Base-by-base conservation (phyloP, 805 yeast genomes). In the Saccharomyces eubayanus region DNA sequence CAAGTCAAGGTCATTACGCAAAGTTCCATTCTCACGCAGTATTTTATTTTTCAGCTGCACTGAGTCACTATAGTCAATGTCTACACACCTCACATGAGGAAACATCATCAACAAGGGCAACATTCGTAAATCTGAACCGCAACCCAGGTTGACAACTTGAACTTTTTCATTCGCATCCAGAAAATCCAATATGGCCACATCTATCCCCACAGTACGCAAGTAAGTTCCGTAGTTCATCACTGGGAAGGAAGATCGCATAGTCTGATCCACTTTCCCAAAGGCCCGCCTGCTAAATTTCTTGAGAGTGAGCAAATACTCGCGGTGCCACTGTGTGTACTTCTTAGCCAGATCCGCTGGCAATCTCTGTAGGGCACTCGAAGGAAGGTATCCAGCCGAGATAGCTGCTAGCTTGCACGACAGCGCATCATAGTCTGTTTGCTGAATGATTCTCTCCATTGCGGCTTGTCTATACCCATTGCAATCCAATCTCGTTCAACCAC, bases 171-270 rank as follows among this genome's bases (percentile, higher is more conserved):
- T 51, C 14, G 12, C 43, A 3, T 46, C 51, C 2, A 82, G 48
- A 57, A 82, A 83, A 21, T 65, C 60, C 1, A 73, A 65, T 2
- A 83, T 67, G 0, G 80, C 68, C 6, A 61, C 21, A 61, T 84
- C 82, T 28, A 85, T 78, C 16, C 81, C 67, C 16, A 61, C 65
- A 0, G 87, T 82, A 40, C 92, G 70, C 21, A 84, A 69, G 65
- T 81, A 85, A 0, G 90, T 84, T 0, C 91, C 91, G 49, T 86
- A 69, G 60, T 85, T 86, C 61, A 86, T 85, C 20, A 85, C 74
- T 0, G 92, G 92, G 11, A 79, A 69, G 55, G 84, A 81, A 20
- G 60, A 51, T 24, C 47, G 50, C 14, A 63, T 53, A 2, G 57
- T 51, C 47, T 51, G 60, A 21, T 56, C 55, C 1, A 67, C 59